Base-by-base conservation (phyloP, 2,329 filamentous ascomycete genomes). In the Aspergillus spinulosporus region DNA sequence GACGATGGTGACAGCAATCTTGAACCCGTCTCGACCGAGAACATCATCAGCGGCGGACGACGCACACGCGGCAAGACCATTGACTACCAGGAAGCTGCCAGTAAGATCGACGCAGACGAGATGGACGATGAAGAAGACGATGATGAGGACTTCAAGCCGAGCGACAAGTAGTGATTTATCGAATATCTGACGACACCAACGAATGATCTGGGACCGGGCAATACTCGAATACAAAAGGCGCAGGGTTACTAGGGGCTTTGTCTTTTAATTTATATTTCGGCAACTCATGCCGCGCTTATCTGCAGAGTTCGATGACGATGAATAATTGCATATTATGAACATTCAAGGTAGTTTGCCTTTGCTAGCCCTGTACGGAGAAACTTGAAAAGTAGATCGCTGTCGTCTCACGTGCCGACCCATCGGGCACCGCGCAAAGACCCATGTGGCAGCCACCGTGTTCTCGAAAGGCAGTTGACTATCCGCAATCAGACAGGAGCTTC, bases 31-130 rank as follows among this genome's bases (percentile, higher is more conserved):
- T 90, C 96, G 72, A 80, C 84, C 56, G 84, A 84, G 73, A 97
- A 97, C 83, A 96, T 97, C 74, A 86, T 97, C 70, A 74, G 78
- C 57, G 83, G 82, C 62, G 88, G 88, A 61, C 85, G 87, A 67
- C 93, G 94, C 75, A 97, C 93, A 62, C 93, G 93, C 70, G 92
- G 92, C 71, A 90, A 90, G 76, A 83, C 87, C 70, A 97, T 97
- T 73, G 90, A 97, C 82, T 97, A 90, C 77, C 88, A 89, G 68
- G 92, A 96, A 80, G 92, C 92, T 15, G 91, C 90, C 28, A 82
- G 89, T 76, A 86, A 96, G 75, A 84, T 89, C 31, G 90, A 92
- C 44, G 88, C 86, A 45, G 85, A 84, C 26, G 78, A 82, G 39
- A 82, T 83, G 72, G 77, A 81, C 59, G 88, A 89, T 62, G 76